phyloP scores from a whole-genome alignment of 768 basidiomycete genomes.

The Rhodocollybia butyracea region DNA sequence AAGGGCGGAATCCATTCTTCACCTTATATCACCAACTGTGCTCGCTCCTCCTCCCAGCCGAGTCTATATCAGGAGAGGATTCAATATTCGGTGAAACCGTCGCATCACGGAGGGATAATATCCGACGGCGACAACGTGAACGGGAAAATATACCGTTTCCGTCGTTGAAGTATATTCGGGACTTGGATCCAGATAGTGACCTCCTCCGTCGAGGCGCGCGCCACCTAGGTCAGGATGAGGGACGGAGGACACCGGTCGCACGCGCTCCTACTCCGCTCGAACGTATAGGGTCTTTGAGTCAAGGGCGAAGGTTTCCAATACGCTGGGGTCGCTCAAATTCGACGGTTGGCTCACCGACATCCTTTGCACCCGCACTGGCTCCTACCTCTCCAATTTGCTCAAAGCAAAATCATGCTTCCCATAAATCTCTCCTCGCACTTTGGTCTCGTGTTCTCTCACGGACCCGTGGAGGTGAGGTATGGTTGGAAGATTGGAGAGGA shows the following conservation, averaged over 20 bases:
- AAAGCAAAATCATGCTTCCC: not conserved
- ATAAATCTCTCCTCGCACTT: slow-evolving; percentile 18
- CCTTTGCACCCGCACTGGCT: not conserved
- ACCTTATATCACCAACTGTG: not conserved
- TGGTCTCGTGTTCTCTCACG: slow-evolving; percentile 46
- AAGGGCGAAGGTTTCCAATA: not conserved
- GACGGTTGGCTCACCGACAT: not conserved
- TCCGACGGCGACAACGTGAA: too few species aligned
- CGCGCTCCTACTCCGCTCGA: not conserved
- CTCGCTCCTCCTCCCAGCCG: slow-evolving; percentile 1
- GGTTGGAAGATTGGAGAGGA: slow-evolving; percentile 64
- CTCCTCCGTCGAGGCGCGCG: slow-evolving; percentile 12
- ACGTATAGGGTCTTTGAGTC: slow-evolving; percentile 2
- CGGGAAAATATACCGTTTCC: slow-evolving; percentile 3
- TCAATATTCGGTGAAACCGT: too few species aligned
- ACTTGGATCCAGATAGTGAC: slow-evolving; percentile 6
- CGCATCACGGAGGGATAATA: too few species aligned
- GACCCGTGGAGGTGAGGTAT: slow-evolving; percentile 54
- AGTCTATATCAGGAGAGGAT: too few species aligned
- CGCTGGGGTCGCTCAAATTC: not conserved
- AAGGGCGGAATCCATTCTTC: not conserved
- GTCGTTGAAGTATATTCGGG: slow-evolving; percentile 13
- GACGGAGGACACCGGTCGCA: not conserved
- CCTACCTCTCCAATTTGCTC: not conserved
- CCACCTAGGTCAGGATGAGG: not conserved